phyloP scores from a whole-genome alignment of 148 eudicot genomes.

The Cornus florida region DNA sequence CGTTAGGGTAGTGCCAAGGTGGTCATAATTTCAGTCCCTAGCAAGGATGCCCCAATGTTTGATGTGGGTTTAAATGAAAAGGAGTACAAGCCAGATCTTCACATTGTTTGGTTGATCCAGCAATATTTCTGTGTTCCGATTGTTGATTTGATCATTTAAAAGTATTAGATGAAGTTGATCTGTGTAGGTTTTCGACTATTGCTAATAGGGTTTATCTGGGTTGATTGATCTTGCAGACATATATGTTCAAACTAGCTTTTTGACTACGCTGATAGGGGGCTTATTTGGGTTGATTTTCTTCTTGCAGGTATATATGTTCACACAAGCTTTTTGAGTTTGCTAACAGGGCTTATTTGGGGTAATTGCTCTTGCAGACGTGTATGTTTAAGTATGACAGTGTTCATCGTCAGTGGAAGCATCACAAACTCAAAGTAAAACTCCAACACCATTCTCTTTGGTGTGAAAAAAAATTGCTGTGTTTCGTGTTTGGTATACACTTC shows the following conservation, averaged over 20 bases:
- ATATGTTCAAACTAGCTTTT: not conserved
- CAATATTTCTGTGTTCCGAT: no score
- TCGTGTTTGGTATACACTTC: conserved; percentile 44
- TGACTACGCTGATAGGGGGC: not conserved
- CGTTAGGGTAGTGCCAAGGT: conserved; percentile 67
- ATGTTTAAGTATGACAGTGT: conserved; percentile 93
- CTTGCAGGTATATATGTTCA: no score
- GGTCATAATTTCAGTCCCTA: conserved; percentile 62
- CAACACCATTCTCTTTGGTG: conserved; percentile 82
- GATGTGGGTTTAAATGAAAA: conserved; percentile 71
- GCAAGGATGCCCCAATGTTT: conserved; percentile 72
- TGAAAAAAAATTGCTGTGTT: conserved; percentile 65
- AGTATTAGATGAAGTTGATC: not conserved
- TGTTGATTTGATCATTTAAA: not conserved
- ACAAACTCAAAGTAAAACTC: conserved; percentile 71
- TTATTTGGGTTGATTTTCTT: not conserved
- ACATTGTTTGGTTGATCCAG: conserved; percentile 33
- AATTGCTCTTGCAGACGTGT: conserved; percentile 47
- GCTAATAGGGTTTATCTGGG: no score
- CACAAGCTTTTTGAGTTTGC: no score
- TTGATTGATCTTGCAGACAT: no score
- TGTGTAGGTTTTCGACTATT: not conserved
- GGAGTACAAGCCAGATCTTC: conserved; percentile 55
- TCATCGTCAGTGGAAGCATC: conserved; percentile 87
- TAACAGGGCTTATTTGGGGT: not conserved